A percentile compares a stretch with the other conserved stretches of the same genome.
These are phyloP conservation scores for Tilletia indica DNA, from an alignment of 1,284 basidiomycete genomes.

Conservation along the genomic window DNA sequence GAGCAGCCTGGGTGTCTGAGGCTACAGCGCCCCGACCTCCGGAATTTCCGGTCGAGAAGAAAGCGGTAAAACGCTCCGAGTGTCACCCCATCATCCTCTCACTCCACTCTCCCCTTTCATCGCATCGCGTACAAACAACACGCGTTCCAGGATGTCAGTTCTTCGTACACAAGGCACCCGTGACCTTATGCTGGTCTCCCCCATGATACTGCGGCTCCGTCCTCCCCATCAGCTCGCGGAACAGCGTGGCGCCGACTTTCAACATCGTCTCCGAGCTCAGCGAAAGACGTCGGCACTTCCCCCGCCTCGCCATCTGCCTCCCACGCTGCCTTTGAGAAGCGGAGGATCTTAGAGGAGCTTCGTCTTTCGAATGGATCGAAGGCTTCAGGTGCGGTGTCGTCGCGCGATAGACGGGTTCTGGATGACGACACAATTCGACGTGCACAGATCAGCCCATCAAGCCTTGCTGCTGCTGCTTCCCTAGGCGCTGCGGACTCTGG, in stretches of 20 bases:
- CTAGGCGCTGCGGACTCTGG: background rate
- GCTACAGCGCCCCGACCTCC: too few species aligned
- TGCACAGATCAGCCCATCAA: background rate
- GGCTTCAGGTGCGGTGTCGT: background rate
- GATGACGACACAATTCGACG: background rate
- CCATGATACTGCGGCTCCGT: too few species aligned
- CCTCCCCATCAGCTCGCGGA: too few species aligned
- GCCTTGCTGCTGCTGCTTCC: background rate
- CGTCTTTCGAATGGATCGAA: background rate
- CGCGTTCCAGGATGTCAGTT: too few species aligned
- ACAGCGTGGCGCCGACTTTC: background rate
- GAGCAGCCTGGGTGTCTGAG: too few species aligned
- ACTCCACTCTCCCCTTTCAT: too few species aligned
- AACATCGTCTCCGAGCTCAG: background rate
- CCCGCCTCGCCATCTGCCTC: background rate
- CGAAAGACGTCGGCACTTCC: background rate
- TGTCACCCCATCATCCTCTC: too few species aligned
- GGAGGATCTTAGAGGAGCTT: conserved; percentile 11
- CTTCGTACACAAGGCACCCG: too few species aligned
- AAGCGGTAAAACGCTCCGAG: too few species aligned
- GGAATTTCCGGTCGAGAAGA: too few species aligned
- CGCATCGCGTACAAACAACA: too few species aligned
- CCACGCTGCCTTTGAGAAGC: conserved; percentile 8
- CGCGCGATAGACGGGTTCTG: background rate
- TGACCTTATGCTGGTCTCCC: too few species aligned